Conservation (phyloP, 768 basidiomycete genomes). For the Trametes gibbosa region DNA sequence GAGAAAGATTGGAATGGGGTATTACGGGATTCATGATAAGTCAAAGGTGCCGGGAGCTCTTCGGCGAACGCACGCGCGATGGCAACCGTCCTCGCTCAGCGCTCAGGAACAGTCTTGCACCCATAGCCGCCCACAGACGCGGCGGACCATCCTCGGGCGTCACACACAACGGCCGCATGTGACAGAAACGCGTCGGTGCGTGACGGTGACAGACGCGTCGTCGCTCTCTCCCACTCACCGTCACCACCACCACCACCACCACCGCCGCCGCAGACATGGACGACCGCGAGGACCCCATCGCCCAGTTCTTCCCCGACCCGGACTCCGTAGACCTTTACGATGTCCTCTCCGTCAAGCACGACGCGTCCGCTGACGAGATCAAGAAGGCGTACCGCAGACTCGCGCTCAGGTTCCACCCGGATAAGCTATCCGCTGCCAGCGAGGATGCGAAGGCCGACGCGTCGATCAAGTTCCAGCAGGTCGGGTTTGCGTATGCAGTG, state of each 20-base stretch:
- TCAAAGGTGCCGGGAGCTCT: not conserved
- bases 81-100: slow-evolving; percentile 7
- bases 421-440: slow-evolving; percentile 71
- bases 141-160: slow-evolving; percentile 10
- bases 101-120: slow-evolving; percentile 9
- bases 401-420: slow-evolving; percentile 84
- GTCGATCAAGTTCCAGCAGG: slow-evolving; percentile 82
- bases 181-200: slow-evolving; percentile 14
- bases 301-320: slow-evolving; percentile 74
- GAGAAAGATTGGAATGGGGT: not conserved
- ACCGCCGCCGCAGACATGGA: slow-evolving; percentile 45
- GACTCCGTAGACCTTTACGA: slow-evolving; percentile 76
- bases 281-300: slow-evolving; percentile 61
- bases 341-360: slow-evolving; percentile 55
- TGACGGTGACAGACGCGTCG: slow-evolving; percentile 25
- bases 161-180: not conserved
- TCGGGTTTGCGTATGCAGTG: slow-evolving; percentile 92
- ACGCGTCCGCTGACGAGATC: slow-evolving; percentile 64
- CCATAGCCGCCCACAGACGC: not conserved
- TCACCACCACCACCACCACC: slow-evolving; percentile 16
- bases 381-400: slow-evolving; percentile 82
- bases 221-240: slow-evolving; percentile 16
- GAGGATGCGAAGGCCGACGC: slow-evolving; percentile 64
- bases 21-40: not conserved
- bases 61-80: not conserved